phyloP scores from a whole-genome alignment of 2,329 filamentous ascomycete genomes.

The Botrytis byssoidea region DNA sequence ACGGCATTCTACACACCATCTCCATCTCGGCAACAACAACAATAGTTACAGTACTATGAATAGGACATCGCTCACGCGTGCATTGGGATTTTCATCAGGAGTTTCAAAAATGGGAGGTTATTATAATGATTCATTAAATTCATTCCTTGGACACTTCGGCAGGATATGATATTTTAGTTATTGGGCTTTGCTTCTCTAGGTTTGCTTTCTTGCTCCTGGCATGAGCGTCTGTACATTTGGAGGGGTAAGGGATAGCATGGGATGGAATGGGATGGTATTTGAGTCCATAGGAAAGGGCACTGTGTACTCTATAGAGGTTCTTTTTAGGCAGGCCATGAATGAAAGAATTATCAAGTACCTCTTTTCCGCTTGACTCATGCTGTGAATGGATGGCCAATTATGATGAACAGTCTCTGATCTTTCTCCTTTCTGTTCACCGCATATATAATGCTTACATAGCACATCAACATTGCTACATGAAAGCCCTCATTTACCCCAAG shows the following conservation, averaged over 20 bases:
- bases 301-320: conserved; percentile 4
- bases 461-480: neutral
- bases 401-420: neutral
- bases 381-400: neutral
- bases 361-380: neutral
- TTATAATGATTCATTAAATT: conserved; percentile 9
- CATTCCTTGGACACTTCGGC: neutral
- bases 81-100: conserved; percentile 14
- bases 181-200: conserved; percentile 10
- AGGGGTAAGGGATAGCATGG: neutral
- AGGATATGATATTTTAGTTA: conserved; percentile 7
- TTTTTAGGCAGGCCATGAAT: conserved; percentile 2
- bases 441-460: neutral
- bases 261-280: neutral
- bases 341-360: neutral
- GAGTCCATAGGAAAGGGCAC: neutral
- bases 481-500: neutral
- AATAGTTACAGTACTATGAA: neutral
- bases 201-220: conserved; percentile 11
- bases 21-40: neutral
- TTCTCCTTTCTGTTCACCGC: neutral
- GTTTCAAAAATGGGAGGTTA: conserved; percentile 14
- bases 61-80: conserved; percentile 2
- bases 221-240: conserved; percentile 8
- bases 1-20: neutral